phyloP scores from a whole-genome alignment of 306 rosid genomes.

The Trifolium dubium region DNA sequence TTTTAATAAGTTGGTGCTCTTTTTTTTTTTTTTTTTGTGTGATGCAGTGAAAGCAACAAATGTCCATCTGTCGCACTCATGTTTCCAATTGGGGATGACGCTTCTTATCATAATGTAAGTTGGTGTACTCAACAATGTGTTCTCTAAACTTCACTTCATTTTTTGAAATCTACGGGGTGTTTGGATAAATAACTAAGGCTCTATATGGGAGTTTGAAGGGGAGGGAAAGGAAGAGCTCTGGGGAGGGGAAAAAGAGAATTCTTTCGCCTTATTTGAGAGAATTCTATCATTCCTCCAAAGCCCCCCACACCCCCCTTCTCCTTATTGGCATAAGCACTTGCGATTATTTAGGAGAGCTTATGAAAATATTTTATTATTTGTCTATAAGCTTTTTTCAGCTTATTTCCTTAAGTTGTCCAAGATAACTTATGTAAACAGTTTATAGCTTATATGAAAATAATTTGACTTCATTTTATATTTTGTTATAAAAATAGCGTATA shows the following conservation, averaged over 20 bases:
- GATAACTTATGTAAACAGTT: neutral
- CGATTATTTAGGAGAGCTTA: neutral
- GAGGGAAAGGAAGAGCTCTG: too few relatives aligned
- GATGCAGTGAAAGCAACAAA: conserved; percentile 65
- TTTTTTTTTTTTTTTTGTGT: conserved; percentile 30
- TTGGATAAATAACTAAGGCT: neutral
- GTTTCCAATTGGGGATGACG: conserved; percentile 85
- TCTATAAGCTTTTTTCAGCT: neutral
- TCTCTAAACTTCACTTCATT: conserved; percentile 2
- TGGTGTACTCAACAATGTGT: conserved; percentile 13
- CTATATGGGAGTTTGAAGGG: neutral
- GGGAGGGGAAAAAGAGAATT: too few relatives aligned
- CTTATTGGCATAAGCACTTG: neutral
- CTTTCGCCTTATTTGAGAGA: neutral
- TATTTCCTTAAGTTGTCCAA: neutral
- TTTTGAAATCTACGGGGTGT: neutral
- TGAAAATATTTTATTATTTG: neutral
- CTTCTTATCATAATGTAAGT: conserved; percentile 83
- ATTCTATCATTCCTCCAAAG: too few relatives aligned
- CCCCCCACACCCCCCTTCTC: too few relatives aligned
- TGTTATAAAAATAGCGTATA: neutral
- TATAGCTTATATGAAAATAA: neutral
- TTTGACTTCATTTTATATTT: neutral
- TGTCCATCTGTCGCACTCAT: conserved; percentile 96
- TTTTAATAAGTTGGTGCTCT: conserved; percentile 38